Base-by-base conservation (phyloP, 345 rosid species). In the Lepidium aucheri region DNA sequence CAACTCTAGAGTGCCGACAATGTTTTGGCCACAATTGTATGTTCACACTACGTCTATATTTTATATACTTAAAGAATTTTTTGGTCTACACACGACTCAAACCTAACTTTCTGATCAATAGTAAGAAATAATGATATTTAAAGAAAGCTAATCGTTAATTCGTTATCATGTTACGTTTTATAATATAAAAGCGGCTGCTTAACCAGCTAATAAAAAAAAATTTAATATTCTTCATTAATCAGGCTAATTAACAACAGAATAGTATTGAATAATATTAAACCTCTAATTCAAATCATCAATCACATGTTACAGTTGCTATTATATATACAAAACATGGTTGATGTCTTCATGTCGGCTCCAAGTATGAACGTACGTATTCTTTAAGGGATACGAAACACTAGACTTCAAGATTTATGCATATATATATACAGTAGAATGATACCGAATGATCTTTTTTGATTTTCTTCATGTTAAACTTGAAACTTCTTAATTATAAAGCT, bases 1-100 rank as follows among this genome's bases (percentile, higher is more conserved):
- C n/a, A 13, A 43, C 41, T 45, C 63, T 63, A n/a, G 20, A 70
- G 69, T 45, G 69, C 57, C 75, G 63, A 28, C 69, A 70, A 15
- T 53, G 56, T 26, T 53, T 22, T 18, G 47, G 62, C 63, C 6
- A 63, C 7, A 11, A 63, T 6, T 45, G 30, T 8, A 38, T 71
- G 69, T 55, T 71, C 69, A 63, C 75, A 71, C 69, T 55, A 11
- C 44, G 32, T 70, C 49, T 53, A 38, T 7, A n/a, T 22, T 10
- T 6, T 4, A 26, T 26, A 26, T 26, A 26, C 6, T 26, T 26
- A 26, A 0, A 40, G 13, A 42, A 7, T 20, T n/a, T 43, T 45
- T 40, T 39, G 33, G 49, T 36, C 35, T 28, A 69, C 1, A 26
- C 30, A 52, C 60, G 45, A 51, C 60, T 60, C 52, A 34, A 55